Evolutionary conservation across 345 rosid species (phyloP).

Genomic region (Corchorus capsularis): DNA sequence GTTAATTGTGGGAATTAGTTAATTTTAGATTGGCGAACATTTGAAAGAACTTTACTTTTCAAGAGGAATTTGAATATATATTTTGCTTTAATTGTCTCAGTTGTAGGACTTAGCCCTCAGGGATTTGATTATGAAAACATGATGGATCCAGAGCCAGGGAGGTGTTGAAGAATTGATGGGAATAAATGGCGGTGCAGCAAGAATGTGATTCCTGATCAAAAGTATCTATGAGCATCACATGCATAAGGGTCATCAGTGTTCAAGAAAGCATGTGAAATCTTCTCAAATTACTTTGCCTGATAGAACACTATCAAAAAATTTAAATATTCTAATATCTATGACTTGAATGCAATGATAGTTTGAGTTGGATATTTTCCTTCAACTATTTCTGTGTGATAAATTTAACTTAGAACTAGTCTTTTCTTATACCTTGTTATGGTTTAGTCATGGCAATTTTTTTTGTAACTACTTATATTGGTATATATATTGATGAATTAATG

Average conservation of each 20-base stretch:
- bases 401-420: too few species aligned
- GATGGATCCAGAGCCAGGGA: slow-evolving; percentile 54
- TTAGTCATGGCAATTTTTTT: too few species aligned
- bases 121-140: slow-evolving; percentile 29
- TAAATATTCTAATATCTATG: too few species aligned
- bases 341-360: too few species aligned
- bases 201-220: slow-evolving; percentile 46
- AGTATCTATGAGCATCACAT: slow-evolving; percentile 74
- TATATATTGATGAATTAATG: too few species aligned
- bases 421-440: too few species aligned
- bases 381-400: too few species aligned
- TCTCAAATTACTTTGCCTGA: slow-evolving; percentile 28
- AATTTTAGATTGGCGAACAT: background rate
- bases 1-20: background rate
- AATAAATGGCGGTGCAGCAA: slow-evolving; percentile 78
- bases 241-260: slow-evolving; percentile 73
- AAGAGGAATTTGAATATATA: background rate
- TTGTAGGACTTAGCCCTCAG: slow-evolving; percentile 36
- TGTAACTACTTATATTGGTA: too few species aligned
- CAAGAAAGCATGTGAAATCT: slow-evolving; percentile 90
- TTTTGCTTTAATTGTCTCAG: slow-evolving; percentile 26
- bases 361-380: too few species aligned
- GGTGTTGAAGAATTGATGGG: slow-evolving; percentile 86
- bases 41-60: too few species aligned
- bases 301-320: slow-evolving; percentile 9